Percentiles rank a stretch among this genome's conserved stretches.
These are phyloP conservation scores for Gnaphalium uliginosum DNA, from an alignment of 129 eudicot species.

Conservation along the genomic window DNA sequence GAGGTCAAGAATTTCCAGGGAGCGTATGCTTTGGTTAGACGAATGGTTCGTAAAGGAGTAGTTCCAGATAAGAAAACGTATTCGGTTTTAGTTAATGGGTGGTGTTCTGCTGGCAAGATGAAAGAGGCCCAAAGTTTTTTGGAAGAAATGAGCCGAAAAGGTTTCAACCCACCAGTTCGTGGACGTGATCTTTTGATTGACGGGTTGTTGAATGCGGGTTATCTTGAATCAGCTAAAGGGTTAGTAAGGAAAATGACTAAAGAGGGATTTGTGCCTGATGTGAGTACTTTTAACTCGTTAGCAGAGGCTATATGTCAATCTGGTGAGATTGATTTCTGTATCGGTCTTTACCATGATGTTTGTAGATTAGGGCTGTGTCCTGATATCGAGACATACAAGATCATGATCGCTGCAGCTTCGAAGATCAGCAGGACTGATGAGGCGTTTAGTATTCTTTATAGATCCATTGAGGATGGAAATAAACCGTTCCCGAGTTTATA, in stretches of 20 bases:
- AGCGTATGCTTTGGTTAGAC: constrained; percentile 75
- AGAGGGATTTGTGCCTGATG: constrained; percentile 89
- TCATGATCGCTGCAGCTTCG: constrained; percentile 60
- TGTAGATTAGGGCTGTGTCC: constrained; percentile 76
- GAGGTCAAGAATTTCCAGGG: constrained; percentile 92
- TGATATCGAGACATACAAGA: constrained; percentile 72
- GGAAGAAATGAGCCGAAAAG: constrained; percentile 88
- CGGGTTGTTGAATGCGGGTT: constrained; percentile 88
- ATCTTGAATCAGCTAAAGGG: constrained; percentile 85
- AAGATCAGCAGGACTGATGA: constrained; percentile 60
- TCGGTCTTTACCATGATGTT: constrained; percentile 66
- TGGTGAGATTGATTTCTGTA: constrained; percentile 75
- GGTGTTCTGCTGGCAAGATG: constrained; percentile 97
- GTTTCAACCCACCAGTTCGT: constrained; percentile 90
- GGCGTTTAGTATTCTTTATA: constrained; percentile 75
- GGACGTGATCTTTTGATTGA: constrained; percentile 85
- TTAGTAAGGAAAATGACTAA: constrained; percentile 88
- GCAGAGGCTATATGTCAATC: constrained; percentile 70
- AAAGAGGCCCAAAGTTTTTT: constrained; percentile 83
- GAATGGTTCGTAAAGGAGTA: constrained; percentile 77
- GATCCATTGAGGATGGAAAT: constrained; percentile 83
- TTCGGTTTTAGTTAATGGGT: constrained; percentile 74
- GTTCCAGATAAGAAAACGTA: constrained; percentile 81
- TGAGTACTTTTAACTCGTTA: constrained; percentile 73
- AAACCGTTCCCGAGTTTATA: constrained; percentile 91